These are phyloP conservation scores for Curvularia eragrostidis DNA, from an alignment of 2,329 filamentous ascomycete genomes.

Conservation along the genomic window DNA sequence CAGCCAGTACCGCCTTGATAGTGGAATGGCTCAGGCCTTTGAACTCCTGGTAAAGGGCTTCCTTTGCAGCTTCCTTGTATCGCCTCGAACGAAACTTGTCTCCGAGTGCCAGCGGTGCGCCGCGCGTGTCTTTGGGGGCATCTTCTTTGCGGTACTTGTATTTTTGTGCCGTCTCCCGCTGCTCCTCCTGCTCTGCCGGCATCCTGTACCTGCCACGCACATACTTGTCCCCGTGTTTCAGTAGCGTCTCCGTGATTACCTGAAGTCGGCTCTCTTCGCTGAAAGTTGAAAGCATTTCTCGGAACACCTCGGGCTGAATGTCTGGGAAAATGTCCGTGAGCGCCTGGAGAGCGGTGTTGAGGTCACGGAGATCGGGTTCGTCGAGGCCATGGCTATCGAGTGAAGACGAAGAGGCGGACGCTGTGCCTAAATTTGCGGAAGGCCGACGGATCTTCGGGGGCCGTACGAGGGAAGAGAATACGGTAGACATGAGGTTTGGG, in stretches of 20 bases:
- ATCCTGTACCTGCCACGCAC: slow-evolving; percentile 68
- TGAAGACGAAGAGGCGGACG: slow-evolving; percentile 11
- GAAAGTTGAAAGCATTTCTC: slow-evolving; percentile 78
- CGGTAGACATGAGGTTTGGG: slow-evolving; percentile 39
- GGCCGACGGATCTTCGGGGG: slow-evolving; percentile 30
- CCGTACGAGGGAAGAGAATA: slow-evolving; percentile 47
- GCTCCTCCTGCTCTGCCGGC: slow-evolving; percentile 46
- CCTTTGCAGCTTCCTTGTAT: slow-evolving; percentile 73
- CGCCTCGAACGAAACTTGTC: slow-evolving; percentile 71
- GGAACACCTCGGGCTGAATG: slow-evolving; percentile 81
- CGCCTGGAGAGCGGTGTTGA: slow-evolving; percentile 73
- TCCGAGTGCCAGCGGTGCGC: slow-evolving; percentile 58
- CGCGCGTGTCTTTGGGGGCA: slow-evolving; percentile 41
- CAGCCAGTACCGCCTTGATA: slow-evolving; percentile 79
- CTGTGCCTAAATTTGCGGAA: slow-evolving; percentile 19
- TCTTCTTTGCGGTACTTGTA: slow-evolving; percentile 45
- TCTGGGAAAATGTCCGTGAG: slow-evolving; percentile 78
- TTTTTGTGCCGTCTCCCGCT: slow-evolving; percentile 38
- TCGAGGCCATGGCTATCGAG: slow-evolving; percentile 47
- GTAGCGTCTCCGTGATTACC: slow-evolving; percentile 76
- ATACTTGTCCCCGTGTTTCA: slow-evolving; percentile 74
- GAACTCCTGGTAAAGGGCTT: slow-evolving; percentile 76
- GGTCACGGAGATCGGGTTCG: slow-evolving; percentile 68
- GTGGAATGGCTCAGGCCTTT: slow-evolving; percentile 74
- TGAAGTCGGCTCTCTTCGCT: slow-evolving; percentile 78